A percentile compares a stretch with the other conserved stretches of the same genome.
These are phyloP conservation scores for Madurella mycetomatis DNA, from an alignment of 2,329 filamentous ascomycete genomes.

Conservation along the genomic window DNA sequence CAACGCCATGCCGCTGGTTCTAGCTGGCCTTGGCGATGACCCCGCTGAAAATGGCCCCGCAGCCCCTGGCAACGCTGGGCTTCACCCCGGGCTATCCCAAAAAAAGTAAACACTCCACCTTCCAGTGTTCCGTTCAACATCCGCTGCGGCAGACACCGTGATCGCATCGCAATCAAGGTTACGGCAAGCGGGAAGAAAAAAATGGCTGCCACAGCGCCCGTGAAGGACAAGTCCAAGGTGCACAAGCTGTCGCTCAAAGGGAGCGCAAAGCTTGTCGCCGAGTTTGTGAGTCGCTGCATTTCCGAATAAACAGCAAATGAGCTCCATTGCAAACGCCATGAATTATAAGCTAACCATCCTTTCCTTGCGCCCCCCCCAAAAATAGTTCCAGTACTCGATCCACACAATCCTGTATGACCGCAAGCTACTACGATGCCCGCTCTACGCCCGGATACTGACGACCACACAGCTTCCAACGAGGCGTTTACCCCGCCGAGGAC, in stretches of 20 bases:
- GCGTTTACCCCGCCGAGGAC: conserved; percentile 88
- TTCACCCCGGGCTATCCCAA: background rate
- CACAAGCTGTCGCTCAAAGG: conserved; percentile 92
- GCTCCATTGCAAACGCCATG: background rate
- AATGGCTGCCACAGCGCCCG: conserved; percentile 14
- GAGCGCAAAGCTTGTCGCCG: conserved; percentile 79
- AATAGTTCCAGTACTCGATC: conserved; percentile 92
- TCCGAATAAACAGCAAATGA: background rate
- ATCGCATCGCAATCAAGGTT: background rate
- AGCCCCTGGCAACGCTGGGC: conserved; percentile 7
- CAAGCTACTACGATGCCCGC: background rate
- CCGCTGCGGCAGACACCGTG: background rate
- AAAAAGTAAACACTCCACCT: conserved; percentile 8
- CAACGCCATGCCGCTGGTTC: too few species aligned
- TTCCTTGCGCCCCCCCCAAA: background rate
- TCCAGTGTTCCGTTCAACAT: background rate
- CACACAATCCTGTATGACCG: conserved; percentile 80
- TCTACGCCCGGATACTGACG: background rate
- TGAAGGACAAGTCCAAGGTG: conserved; percentile 75
- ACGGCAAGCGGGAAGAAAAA: background rate
- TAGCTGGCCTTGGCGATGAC: too few species aligned
- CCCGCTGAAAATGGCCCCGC: conserved; percentile 4
- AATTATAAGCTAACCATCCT: conserved; percentile 16
- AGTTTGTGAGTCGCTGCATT: conserved; percentile 66
- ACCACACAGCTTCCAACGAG: conserved; percentile 69